Conservation (phyloP, 768 basidiomycete genomes). For the Amanita pseudoporphyria region DNA sequence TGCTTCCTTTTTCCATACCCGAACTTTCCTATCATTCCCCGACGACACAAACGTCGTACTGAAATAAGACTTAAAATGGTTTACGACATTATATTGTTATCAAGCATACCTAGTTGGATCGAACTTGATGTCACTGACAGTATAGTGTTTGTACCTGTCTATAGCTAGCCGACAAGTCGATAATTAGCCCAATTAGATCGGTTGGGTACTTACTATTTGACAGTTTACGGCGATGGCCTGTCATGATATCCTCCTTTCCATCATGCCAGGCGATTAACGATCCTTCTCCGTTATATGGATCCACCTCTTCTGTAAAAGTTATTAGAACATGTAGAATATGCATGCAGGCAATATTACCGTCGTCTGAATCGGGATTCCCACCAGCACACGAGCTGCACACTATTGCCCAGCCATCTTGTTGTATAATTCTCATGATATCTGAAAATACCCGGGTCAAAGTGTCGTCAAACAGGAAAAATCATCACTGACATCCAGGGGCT, state of each 20-base stretch:
- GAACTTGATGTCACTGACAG: slow-evolving; percentile 46
- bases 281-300: slow-evolving; percentile 38
- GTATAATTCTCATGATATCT: slow-evolving; percentile 47
- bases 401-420: slow-evolving; percentile 29
- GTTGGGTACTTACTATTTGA: slow-evolving; percentile 6
- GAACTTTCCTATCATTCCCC: slow-evolving; percentile 34
- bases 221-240: slow-evolving; percentile 13
- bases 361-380: slow-evolving; percentile 30
- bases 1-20: slow-evolving; percentile 29
- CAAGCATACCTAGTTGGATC: slow-evolving; percentile 35
- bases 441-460: background rate
- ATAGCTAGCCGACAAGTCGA: slow-evolving; percentile 9
- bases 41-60: slow-evolving; percentile 38
- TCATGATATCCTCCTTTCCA: slow-evolving; percentile 11
- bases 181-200: background rate
- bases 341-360: slow-evolving; percentile 14
- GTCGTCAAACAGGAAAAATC: background rate
- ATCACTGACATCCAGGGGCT: slow-evolving; percentile 32
- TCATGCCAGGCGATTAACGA: slow-evolving; percentile 33
- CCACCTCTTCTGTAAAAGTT: slow-evolving; percentile 17
- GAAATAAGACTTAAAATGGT: slow-evolving; percentile 4
- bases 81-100: background rate
- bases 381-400: slow-evolving; percentile 37
- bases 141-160: slow-evolving; percentile 32
- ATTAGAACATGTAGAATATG: background rate